A percentile compares a stretch with the other conserved stretches of the same genome.
Evolutionary conservation across 345 rosid species (phyloP).

Genomic region (Syzygium jambos): DNA sequence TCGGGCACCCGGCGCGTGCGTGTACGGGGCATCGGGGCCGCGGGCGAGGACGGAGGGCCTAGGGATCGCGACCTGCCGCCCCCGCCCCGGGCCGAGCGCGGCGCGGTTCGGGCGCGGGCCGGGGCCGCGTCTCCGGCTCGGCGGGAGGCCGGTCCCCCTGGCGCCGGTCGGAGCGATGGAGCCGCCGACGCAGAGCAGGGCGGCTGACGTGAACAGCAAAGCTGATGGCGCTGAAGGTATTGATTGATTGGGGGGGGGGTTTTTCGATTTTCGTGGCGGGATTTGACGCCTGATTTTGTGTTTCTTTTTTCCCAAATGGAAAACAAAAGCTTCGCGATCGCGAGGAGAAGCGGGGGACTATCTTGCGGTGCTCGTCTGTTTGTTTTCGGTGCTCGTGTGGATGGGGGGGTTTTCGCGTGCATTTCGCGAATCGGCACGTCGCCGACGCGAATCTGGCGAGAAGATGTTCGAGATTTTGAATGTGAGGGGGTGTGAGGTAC

Average conservation of each 20-base stretch:
- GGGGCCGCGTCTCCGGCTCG: neutral
- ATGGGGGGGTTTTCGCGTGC: neutral
- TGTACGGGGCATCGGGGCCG: constrained; percentile 6
- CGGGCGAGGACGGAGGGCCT: constrained; percentile 3
- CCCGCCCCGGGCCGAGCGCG: neutral
- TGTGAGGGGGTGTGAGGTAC: neutral
- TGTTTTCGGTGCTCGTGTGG: neutral
- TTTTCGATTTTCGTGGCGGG: neutral
- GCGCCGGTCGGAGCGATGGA: constrained; percentile 35
- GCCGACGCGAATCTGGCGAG: neutral
- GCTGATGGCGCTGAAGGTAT: constrained; percentile 3
- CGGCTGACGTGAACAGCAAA: constrained; percentile 4
- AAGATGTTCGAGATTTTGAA: neutral
- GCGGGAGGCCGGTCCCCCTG: constrained; percentile 16
- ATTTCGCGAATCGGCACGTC: neutral
- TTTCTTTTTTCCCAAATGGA: neutral
- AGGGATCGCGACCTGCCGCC: constrained; percentile 1
- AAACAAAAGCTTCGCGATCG: neutral
- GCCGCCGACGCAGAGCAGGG: constrained; percentile 11
- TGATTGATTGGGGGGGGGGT: neutral
- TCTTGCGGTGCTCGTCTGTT: neutral
- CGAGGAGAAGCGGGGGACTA: neutral
- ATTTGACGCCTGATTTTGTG: neutral
- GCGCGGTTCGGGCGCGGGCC: neutral
- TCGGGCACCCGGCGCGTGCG: constrained; percentile 9